These are phyloP conservation scores for Fraxinus sp. DNA, from an alignment of 305 asterid genomes.

Conservation along the genomic window DNA sequence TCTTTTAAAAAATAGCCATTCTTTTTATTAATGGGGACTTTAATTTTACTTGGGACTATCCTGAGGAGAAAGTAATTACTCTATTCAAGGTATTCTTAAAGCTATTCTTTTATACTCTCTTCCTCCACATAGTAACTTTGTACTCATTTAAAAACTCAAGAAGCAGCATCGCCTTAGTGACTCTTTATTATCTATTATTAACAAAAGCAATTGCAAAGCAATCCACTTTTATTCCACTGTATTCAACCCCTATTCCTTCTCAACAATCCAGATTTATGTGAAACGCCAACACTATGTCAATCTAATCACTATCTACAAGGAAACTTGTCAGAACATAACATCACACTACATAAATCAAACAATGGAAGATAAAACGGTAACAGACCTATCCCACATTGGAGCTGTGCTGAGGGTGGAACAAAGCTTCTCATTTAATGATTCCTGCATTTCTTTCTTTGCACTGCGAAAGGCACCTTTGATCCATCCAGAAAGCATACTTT, in stretches of 20 bases:
- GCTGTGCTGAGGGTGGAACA: conserved; percentile 68
- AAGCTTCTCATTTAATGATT: conserved; percentile 56
- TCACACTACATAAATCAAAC: conserved; percentile 2
- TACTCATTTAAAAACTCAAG: neutral
- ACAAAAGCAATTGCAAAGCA: neutral
- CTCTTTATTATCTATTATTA: neutral
- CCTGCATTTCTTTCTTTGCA: conserved; percentile 67
- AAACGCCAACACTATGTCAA: neutral
- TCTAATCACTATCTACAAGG: neutral
- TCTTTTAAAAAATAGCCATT: neutral
- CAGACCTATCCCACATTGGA: conserved; percentile 79
- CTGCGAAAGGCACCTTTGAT: conserved; percentile 61
- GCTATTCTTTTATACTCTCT: neutral
- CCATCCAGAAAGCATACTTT: conserved; percentile 57
- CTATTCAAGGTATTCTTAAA: neutral
- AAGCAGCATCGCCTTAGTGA: neutral
- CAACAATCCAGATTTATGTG: neutral
- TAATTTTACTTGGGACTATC: neutral
- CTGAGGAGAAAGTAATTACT: neutral
- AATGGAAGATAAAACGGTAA: conserved; percentile 1
- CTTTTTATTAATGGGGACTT: neutral
- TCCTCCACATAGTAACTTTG: neutral
- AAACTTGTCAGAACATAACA: neutral
- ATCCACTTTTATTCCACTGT: neutral
- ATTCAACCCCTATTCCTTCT: neutral